phyloP scores from a whole-genome alignment of 1,139 yeast species.

The Blastobotrys apis region DNA sequence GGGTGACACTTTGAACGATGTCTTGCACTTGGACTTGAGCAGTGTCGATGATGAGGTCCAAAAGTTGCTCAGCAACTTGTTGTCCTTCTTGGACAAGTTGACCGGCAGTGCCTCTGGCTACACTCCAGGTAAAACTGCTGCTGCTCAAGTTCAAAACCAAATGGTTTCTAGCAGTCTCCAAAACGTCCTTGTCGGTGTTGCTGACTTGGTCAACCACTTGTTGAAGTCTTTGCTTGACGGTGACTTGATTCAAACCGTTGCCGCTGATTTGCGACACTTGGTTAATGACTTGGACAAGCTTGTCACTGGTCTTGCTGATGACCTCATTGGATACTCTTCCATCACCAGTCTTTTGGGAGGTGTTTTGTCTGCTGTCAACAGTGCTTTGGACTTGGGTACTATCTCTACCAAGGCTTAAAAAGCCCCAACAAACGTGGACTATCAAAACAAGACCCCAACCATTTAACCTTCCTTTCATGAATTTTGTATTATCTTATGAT shows the following conservation, averaged over 20 bases:
- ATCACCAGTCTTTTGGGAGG: constrained; percentile 1
- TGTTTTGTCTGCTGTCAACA: constrained; percentile 2
- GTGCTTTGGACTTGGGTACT: background rate
- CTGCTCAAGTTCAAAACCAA: constrained; percentile 1
- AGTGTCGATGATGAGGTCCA: background rate
- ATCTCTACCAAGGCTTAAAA: background rate
- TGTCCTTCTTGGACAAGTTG: constrained; percentile 1
- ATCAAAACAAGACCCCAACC: too few species aligned
- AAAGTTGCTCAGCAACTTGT: background rate
- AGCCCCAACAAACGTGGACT: too few species aligned
- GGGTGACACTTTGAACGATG: constrained; percentile 6
- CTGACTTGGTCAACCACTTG: constrained; percentile 2
- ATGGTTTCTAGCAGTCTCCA: background rate
- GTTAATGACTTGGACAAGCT: constrained; percentile 6
- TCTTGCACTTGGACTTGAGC: constrained; percentile 8
- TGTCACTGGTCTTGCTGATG: constrained; percentile 3
- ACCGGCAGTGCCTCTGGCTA: background rate
- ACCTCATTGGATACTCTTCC: constrained; percentile 5
- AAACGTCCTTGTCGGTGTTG: constrained; percentile 2
- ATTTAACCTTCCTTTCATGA: too few species aligned
- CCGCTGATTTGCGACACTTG: constrained; percentile 6
- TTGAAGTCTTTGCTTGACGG: background rate
- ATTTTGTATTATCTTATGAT: too few species aligned
- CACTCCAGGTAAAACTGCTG: constrained; percentile 1
- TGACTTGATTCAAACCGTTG: constrained; percentile 1